Evolutionary conservation across 805 yeast species (phyloP), one percentile per base, ranked within the genome.

Genomic region (Tanozyma kutaoensis): DNA sequence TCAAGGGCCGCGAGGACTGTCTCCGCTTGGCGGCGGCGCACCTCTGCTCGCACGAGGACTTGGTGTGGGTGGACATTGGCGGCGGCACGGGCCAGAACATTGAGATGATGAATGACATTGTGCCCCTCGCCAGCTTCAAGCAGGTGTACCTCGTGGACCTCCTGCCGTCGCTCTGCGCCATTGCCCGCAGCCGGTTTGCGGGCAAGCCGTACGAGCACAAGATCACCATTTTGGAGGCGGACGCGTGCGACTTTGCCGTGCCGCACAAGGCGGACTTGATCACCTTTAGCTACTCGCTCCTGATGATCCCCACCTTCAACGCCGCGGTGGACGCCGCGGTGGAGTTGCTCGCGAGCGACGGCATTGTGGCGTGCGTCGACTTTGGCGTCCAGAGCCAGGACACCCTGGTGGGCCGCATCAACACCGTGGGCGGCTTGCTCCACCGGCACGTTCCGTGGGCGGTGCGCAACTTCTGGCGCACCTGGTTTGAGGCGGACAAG

Each of bases 41-140:
- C 46, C 18, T 20, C 18, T 20, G 43, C 34, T 35, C 44, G 20
- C 57, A 54, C 28, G 42, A 46, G 22, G 62, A 64, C 27, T 51
- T 76, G 24, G 71, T 76, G 24, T 77, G 86, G 86, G 61, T 77
- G 26, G 86, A 77, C 45, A 67, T 81, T 42, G 93, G 93, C 27
- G 93, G 93, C 18, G 93, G 93, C 14, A 80, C 93, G 5, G 93
- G 93, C 25, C 62, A 72, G 50, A 80, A 80, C 52, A 75, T 80
- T 40, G 91, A 80, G 50, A 62, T 66, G 40, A 80, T 80, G 93
- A 58, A 76, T 45, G 45, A 57, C 23, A 52, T 71, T 24, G 52
- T 66, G 26, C 61, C 72, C 10, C 48, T 74, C 23, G 37, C 54
- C 16, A 51, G 58, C 36, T 81, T 80, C 50, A 64, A 67, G 37